These are phyloP conservation scores for Meyerozyma carpophila DNA, from an alignment of 1,139 yeast species.

Conservation along the genomic window DNA sequence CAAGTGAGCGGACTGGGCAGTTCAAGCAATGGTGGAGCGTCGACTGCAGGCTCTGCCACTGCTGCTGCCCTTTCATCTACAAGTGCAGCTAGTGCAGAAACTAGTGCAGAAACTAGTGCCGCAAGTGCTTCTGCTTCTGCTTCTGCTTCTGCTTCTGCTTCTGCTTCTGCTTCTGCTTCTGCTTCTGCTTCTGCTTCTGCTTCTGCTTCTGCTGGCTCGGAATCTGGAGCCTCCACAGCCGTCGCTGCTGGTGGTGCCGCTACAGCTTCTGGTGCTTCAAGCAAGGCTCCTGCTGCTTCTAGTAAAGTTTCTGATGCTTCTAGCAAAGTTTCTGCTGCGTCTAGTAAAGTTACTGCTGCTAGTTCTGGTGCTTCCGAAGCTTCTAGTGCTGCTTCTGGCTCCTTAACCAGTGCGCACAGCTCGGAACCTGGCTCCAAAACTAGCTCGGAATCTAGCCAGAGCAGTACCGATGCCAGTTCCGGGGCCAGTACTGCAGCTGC, in stretches of 20 bases:
- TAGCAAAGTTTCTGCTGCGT: no score
- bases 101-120: no score
- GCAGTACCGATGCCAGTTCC: not conserved
- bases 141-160: no score
- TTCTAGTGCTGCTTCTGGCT: constrained; percentile 3
- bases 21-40: constrained; percentile 7
- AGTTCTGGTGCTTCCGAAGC: not conserved
- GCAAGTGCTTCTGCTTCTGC: no score
- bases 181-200: no score
- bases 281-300: not conserved
- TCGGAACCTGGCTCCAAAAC: not conserved
- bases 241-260: constrained; percentile 1
- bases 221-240: not conserved
- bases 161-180: no score
- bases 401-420: constrained; percentile 5
- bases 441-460: not conserved
- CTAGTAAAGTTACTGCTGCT: no score
- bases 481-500: no score
- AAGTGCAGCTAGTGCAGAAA: not conserved
- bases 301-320: no score
- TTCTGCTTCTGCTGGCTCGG: not conserved
- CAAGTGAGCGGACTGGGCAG: constrained; percentile 6
- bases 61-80: constrained; percentile 5
- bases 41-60: no score
- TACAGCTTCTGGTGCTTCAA: constrained; percentile 4